Conservation (phyloP, 768 basidiomycete genomes). For the Boletus subcaerulescens region DNA sequence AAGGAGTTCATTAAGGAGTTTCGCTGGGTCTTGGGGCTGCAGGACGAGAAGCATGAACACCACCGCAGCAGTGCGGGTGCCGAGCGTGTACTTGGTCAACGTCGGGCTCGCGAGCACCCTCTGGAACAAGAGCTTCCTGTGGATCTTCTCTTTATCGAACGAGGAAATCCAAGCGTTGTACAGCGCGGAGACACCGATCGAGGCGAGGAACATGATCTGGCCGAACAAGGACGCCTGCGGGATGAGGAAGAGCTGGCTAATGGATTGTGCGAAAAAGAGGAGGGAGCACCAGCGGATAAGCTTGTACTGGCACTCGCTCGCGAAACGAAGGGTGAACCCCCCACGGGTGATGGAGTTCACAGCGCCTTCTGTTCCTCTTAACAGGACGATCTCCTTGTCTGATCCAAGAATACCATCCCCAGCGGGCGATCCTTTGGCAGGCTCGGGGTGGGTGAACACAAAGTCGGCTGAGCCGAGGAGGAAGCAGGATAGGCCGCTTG, state of each 20-base stretch:
- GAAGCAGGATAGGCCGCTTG: constrained; percentile 28
- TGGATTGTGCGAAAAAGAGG: constrained; percentile 21
- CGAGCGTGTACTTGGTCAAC: constrained; percentile 14
- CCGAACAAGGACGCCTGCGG: constrained; percentile 29
- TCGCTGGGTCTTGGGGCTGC: background rate
- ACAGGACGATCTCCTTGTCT: constrained; percentile 19
- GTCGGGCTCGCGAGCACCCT: constrained; percentile 9
- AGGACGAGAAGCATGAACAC: constrained; percentile 19
- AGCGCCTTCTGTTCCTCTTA: constrained; percentile 27
- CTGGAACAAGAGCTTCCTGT: constrained; percentile 11
- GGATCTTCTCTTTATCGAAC: constrained; percentile 31
- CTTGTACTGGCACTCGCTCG: constrained; percentile 5
- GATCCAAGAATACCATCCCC: constrained; percentile 31
- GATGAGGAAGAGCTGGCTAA: constrained; percentile 30
- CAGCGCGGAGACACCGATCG: constrained; percentile 25
- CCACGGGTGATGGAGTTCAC: constrained; percentile 32
- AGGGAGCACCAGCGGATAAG: constrained; percentile 21
- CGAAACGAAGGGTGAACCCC: constrained; percentile 23
- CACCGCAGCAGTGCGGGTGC: constrained; percentile 14
- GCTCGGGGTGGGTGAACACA: constrained; percentile 20
- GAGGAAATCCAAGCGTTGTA: constrained; percentile 24
- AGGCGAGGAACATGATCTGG: constrained; percentile 29
- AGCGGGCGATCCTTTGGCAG: constrained; percentile 22
- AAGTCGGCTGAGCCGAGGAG: constrained; percentile 25
- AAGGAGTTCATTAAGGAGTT: constrained; percentile 12